Percentiles rank a stretch among this genome's conserved stretches.
These are phyloP conservation scores for Gaeumannomyces sp. DNA, from an alignment of 2,329 filamentous ascomycete species.

Conservation along the genomic window DNA sequence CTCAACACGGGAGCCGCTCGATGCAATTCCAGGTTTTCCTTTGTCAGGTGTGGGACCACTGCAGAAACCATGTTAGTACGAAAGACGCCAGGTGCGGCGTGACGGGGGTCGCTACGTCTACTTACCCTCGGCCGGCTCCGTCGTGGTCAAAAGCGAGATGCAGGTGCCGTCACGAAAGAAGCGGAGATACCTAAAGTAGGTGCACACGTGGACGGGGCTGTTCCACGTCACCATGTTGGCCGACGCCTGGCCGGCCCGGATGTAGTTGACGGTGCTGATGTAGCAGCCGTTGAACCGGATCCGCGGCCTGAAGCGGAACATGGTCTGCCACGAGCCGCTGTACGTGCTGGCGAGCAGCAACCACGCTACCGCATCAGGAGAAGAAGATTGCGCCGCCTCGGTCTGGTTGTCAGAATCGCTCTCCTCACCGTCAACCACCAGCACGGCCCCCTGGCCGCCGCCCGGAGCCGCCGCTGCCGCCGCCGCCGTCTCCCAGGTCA, in stretches of 20 bases:
- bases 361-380: slow-evolving; percentile 32
- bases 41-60: slow-evolving; percentile 68
- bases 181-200: slow-evolving; percentile 94
- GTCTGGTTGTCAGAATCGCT: slow-evolving; percentile 10
- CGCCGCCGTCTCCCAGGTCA: slow-evolving; percentile 40
- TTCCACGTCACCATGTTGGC: slow-evolving; percentile 68
- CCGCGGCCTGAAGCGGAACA: slow-evolving; percentile 78
- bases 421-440: slow-evolving; percentile 18
- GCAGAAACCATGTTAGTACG: no score
- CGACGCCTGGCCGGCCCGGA: slow-evolving; percentile 70
- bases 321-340: slow-evolving; percentile 50
- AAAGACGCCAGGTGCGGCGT: no score
- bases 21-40: slow-evolving; percentile 55
- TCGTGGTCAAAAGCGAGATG: slow-evolving; percentile 73
- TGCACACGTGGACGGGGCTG: slow-evolving; percentile 87
- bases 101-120: background rate
- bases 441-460: background rate
- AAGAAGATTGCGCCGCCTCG: slow-evolving; percentile 20
- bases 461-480: background rate
- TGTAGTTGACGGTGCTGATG: slow-evolving; percentile 94
- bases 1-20: slow-evolving; percentile 30
- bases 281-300: slow-evolving; percentile 94
- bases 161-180: slow-evolving; percentile 87
- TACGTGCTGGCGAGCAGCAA: slow-evolving; percentile 40
- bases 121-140: slow-evolving; percentile 62